phyloP scores from a whole-genome alignment of 371 early-diverging fungal genomes.

The Nematocida ironsii region DNA sequence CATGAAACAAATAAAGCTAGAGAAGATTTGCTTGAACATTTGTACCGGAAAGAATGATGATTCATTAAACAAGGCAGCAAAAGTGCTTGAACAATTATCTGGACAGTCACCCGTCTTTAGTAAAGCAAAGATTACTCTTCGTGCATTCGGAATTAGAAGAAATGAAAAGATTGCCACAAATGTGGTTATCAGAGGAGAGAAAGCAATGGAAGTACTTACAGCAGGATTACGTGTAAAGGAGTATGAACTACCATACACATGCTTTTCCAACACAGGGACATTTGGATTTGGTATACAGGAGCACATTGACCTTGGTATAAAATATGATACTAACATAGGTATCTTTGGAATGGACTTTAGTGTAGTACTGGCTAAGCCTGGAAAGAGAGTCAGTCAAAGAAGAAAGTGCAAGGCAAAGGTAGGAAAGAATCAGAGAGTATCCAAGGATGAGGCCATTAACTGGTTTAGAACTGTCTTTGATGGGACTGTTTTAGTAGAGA shows the following conservation, averaged over 20 bases:
- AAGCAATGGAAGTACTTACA: conserved; percentile 90
- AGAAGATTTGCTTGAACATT: conserved; percentile 97
- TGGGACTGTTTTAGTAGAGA: conserved; percentile 61
- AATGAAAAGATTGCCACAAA: conserved; percentile 99
- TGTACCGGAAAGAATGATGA: conserved; percentile 98
- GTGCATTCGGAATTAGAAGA: conserved; percentile 98
- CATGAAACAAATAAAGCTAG: conserved; percentile 91
- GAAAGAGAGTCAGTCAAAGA: conserved; percentile 88
- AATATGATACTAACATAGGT: conserved; percentile 97
- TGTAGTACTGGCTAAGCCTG: conserved; percentile 94
- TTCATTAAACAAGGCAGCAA: conserved; percentile 96
- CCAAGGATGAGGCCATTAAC: conserved; percentile 75
- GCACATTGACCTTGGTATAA: conserved; percentile 99
- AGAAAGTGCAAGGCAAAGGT: conserved; percentile 81
- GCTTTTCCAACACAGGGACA: conserved; percentile 96
- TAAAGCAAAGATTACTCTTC: conserved; percentile 98
- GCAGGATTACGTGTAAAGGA: conserved; percentile 99
- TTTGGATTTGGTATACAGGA: conserved; percentile 99
- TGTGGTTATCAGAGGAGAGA: conserved; percentile 93
- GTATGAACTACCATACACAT: conserved; percentile 86
- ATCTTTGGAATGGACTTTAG: conserved; percentile 84
- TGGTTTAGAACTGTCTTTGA: conserved; percentile 73
- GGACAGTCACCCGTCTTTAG: conserved; percentile 97
- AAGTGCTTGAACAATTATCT: conserved; percentile 98
- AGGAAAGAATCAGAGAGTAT: conserved; percentile 85